Evolutionary conservation across 2,329 filamentous ascomycete species (phyloP).

Genomic region (Alternaria arbusti): DNA sequence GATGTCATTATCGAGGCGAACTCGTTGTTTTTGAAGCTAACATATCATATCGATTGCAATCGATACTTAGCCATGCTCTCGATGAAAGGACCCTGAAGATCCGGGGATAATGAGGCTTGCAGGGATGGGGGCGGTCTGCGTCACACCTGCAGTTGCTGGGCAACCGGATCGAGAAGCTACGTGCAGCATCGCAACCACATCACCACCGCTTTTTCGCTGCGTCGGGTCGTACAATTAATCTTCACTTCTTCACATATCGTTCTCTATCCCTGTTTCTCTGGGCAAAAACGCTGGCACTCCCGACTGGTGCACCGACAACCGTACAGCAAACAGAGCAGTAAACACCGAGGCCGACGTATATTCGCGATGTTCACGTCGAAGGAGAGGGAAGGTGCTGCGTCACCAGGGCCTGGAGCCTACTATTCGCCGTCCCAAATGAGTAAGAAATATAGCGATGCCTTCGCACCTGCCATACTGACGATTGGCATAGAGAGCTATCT

Average conservation of each 20-base stretch:
- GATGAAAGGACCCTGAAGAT: conserved; percentile 6
- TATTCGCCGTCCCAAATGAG: conserved; percentile 49
- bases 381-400: conserved; percentile 45
- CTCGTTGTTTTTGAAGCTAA: neutral
- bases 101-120: conserved; percentile 17
- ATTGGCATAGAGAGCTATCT: conserved; percentile 68
- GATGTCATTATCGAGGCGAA: neutral
- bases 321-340: conserved; percentile 23
- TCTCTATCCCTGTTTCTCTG: neutral
- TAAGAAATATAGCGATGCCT: conserved; percentile 29
- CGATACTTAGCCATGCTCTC: neutral
- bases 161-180: conserved; percentile 37
- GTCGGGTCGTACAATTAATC: conserved; percentile 14
- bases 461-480: conserved; percentile 24
- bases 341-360: conserved; percentile 13
- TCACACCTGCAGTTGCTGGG: conserved; percentile 30
- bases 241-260: conserved; percentile 4
- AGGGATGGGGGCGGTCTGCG: conserved; percentile 28
- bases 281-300: neutral
- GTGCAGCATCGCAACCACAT: conserved; percentile 32
- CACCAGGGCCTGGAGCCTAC: conserved; percentile 44
- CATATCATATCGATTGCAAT: neutral
- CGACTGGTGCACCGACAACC: neutral
- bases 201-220: conserved; percentile 38
- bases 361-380: conserved; percentile 40